Percentiles rank a stretch among this genome's conserved stretches.
phyloP scores from a whole-genome alignment of 2,329 filamentous ascomycete species.

The Botryotinia calthae region DNA sequence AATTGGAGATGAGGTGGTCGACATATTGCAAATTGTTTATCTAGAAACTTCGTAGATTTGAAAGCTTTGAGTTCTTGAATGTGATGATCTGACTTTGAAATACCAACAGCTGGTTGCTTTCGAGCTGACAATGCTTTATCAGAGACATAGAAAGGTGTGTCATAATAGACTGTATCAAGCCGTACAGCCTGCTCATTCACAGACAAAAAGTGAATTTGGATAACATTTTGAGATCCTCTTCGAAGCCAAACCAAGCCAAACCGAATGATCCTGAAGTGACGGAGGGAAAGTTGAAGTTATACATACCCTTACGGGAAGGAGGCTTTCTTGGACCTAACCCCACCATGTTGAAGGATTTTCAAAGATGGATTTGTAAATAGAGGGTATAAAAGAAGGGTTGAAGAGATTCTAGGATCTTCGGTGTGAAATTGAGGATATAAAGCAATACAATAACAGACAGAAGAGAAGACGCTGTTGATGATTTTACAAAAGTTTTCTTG shows the following conservation, averaged over 20 bases:
- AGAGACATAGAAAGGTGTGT: background rate
- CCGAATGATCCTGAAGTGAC: background rate
- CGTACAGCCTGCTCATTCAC: background rate
- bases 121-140: background rate
- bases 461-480: background rate
- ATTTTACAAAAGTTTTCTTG: background rate
- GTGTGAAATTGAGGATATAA: background rate
- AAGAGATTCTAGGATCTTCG: background rate
- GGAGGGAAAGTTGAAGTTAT: constrained; percentile 13
- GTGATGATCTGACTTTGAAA: background rate
- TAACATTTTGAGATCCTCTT: background rate
- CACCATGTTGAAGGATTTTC: constrained; percentile 51
- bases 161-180: background rate
- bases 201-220: background rate
- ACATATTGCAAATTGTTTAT: background rate
- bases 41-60: background rate
- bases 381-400: background rate
- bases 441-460: background rate
- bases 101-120: background rate
- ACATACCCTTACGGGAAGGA: constrained; percentile 72
- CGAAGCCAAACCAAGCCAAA: background rate
- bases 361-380: background rate
- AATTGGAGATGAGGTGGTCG: background rate
- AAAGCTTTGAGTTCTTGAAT: background rate
- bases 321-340: constrained; percentile 61